Evolutionary conservation across 495 filamentous ascomycete species (phyloP).

Genomic region (Platismatia glauca): DNA sequence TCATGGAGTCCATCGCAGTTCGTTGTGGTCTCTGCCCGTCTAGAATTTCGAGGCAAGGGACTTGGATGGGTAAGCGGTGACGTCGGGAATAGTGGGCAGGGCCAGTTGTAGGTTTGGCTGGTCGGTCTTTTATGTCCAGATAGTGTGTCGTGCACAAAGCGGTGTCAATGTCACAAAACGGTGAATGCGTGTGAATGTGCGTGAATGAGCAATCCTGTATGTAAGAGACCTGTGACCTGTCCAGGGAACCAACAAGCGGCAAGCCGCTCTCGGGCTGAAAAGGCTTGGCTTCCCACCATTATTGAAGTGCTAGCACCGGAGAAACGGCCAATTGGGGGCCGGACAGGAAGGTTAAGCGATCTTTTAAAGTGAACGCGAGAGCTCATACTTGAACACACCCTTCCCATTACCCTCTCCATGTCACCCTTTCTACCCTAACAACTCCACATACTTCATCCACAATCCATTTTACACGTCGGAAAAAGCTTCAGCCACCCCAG

Average conservation of each 20-base stretch:
- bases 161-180: no score
- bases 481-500: neutral
- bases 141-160: neutral
- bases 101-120: neutral
- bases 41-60: neutral
- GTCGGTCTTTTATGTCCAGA: neutral
- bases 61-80: neutral
- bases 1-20: slow-evolving; percentile 62
- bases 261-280: slow-evolving; percentile 6
- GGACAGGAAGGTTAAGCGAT: slow-evolving; percentile 11
- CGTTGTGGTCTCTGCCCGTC: neutral
- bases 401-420: slow-evolving; percentile 3
- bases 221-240: no score
- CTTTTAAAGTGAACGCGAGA: slow-evolving; percentile 14
- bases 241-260: no score
- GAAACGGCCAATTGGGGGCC: slow-evolving; percentile 1
- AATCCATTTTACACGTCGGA: slow-evolving; percentile 10
- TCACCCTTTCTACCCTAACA: neutral
- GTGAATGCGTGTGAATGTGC: neutral
- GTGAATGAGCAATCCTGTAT: neutral
- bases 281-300: no score
- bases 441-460: slow-evolving; percentile 8
- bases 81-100: neutral
- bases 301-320: slow-evolving; percentile 1
- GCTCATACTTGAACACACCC: slow-evolving; percentile 10